Evolutionary conservation across 371 early-diverging fungal species (phyloP).

Genomic region (Gilbertella persicaria): DNA sequence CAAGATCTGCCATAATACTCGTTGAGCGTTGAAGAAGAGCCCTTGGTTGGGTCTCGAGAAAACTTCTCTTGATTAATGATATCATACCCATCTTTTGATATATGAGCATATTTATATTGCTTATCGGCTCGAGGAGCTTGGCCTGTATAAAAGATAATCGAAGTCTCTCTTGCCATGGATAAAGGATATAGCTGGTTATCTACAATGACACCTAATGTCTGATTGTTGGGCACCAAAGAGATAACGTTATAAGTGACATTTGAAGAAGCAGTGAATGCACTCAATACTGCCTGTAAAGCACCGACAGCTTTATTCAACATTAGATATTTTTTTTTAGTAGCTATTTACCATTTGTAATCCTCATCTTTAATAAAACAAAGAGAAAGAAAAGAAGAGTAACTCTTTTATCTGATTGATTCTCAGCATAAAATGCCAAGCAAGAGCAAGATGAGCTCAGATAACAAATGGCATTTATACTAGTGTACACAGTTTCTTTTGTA

Average conservation of each 20-base stretch:
- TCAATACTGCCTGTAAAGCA: too few relatives aligned
- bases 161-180: not conserved
- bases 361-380: too few relatives aligned
- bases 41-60: constrained; percentile 3
- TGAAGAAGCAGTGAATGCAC: not conserved
- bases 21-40: constrained; percentile 4
- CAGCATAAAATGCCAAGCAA: too few relatives aligned
- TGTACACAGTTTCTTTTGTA: too few relatives aligned
- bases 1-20: constrained; percentile 27
- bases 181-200: constrained; percentile 17
- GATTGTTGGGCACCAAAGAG: constrained; percentile 1
- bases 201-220: constrained; percentile 13
- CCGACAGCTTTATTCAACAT: too few relatives aligned
- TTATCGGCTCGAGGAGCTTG: constrained; percentile 10
- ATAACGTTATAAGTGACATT: constrained; percentile 18
- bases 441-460: too few relatives aligned
- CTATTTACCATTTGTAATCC: too few relatives aligned
- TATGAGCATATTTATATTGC: constrained; percentile 16
- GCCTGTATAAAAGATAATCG: constrained; percentile 11
- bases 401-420: too few relatives aligned
- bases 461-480: too few relatives aligned
- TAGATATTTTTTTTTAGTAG: too few relatives aligned
- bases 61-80: constrained; percentile 19
- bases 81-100: not conserved
- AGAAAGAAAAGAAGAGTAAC: too few relatives aligned